Evolutionary conservation across 257 asterid species (phyloP).

Genomic region (Scutellaria galericulata): DNA sequence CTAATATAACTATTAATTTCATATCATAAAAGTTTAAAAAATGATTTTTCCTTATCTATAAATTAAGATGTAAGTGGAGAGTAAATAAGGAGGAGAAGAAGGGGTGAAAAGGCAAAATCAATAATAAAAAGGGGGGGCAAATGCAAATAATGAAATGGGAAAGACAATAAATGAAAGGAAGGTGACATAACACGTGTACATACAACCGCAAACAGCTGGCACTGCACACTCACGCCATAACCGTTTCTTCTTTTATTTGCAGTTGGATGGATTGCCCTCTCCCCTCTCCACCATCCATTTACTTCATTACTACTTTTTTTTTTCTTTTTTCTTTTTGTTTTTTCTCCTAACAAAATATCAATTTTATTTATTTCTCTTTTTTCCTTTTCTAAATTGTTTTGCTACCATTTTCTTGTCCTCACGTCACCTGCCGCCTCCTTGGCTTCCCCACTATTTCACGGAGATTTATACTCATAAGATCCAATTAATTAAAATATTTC

Average conservation of each 20-base stretch:
- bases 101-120: neutral
- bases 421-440: too few relatives aligned
- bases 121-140: neutral
- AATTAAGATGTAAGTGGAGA: neutral
- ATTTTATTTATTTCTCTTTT: too few relatives aligned
- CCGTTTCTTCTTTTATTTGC: conserved; percentile 26
- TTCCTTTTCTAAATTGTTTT: too few relatives aligned
- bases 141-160: neutral
- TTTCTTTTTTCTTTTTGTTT: neutral
- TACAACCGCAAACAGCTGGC: conserved; percentile 35
- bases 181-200: conserved; percentile 36
- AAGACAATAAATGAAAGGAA: conserved; percentile 2
- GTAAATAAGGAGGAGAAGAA: neutral
- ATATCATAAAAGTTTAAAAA: too few relatives aligned
- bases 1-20: too few relatives aligned
- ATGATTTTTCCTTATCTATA: too few relatives aligned
- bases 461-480: too few relatives aligned
- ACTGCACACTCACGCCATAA: conserved; percentile 35
- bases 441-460: too few relatives aligned
- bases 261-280: conserved; percentile 14
- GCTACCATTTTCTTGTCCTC: too few relatives aligned
- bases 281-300: neutral
- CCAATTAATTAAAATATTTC: too few relatives aligned
- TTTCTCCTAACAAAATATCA: too few relatives aligned
- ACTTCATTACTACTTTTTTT: neutral